Conservation (phyloP, 345 rosid genomes). For the Orychophragmus violaceus region DNA sequence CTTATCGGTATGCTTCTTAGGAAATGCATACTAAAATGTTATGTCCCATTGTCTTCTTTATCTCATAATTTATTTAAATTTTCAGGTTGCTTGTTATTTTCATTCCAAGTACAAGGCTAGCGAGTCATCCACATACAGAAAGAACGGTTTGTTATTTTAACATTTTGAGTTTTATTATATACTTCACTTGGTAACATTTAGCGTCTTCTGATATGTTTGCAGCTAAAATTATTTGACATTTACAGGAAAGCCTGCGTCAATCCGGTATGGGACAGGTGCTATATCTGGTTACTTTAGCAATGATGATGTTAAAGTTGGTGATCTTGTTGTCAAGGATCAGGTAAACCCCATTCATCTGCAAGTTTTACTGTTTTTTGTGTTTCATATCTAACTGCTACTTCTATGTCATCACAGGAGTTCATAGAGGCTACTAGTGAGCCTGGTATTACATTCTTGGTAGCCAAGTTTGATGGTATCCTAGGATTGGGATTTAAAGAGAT, state of each 20-base stretch:
- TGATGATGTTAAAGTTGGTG: slow-evolving; percentile 77
- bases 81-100: slow-evolving; percentile 81
- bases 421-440: slow-evolving; percentile 94
- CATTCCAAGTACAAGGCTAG: slow-evolving; percentile 81
- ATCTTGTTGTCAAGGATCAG: slow-evolving; percentile 63
- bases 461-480: slow-evolving; percentile 88
- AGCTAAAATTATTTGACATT: background rate
- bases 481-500: slow-evolving; percentile 97
- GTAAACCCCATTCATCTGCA: slow-evolving; percentile 11
- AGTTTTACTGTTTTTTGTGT: background rate
- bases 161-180: background rate
- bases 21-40: background rate
- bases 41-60: background rate
- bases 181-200: background rate
- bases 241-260: slow-evolving; percentile 73
- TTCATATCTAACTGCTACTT: background rate
- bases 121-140: slow-evolving; percentile 58
- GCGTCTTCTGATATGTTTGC: background rate
- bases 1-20: slow-evolving; percentile 42
- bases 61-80: background rate
- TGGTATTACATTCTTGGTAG: slow-evolving; percentile 75
- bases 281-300: slow-evolving; percentile 81
- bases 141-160: slow-evolving; percentile 52
- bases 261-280: slow-evolving; percentile 86
- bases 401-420: slow-evolving; percentile 49